A percentile compares a stretch with the other conserved stretches of the same genome.
Evolutionary conservation across 176 grass and related monocot species (phyloP).

Genomic region (Cymbopogon citratus): DNA sequence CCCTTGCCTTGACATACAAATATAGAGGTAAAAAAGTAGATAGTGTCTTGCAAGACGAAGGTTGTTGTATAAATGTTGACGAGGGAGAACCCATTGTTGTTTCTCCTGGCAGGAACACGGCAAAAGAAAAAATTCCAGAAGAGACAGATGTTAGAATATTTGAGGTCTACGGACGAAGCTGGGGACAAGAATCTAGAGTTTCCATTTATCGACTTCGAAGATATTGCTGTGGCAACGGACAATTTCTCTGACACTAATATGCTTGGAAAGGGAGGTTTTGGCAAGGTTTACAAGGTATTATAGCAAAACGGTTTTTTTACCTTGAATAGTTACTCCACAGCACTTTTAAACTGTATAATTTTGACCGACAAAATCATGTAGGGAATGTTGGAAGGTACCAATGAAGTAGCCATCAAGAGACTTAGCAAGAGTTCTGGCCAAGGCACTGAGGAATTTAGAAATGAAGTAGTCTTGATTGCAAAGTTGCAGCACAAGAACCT

Average conservation of each 20-base stretch:
- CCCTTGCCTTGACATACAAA: not conserved
- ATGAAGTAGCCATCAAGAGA: conserved; percentile 35
- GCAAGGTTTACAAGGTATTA: conserved; percentile 29
- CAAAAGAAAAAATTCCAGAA: not conserved
- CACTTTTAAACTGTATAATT: not conserved
- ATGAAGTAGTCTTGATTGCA: conserved; percentile 8
- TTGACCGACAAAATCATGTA: not conserved
- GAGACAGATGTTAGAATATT: not conserved
- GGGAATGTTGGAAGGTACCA: conserved; percentile 11
- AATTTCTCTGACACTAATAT: not conserved
- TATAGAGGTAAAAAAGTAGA: not conserved
- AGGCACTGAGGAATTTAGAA: conserved; percentile 21
- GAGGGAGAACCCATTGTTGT: not conserved
- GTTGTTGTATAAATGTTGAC: not conserved
- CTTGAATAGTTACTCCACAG: not conserved
- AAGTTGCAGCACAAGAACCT: conserved; percentile 22
- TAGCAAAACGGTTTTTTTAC: not conserved
- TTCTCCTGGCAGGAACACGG: not conserved
- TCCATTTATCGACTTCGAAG: not conserved
- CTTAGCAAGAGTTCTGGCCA: not conserved
- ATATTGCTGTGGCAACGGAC: not conserved
- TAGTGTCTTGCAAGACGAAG: not conserved
- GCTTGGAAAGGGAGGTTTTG: not conserved
- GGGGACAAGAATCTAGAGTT: not conserved
- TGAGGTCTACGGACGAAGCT: not conserved